Evolutionary conservation across 2,329 filamentous ascomycete genomes (phyloP), one percentile per base, ranked within the genome.

Genomic region (Geosmithia putterillii): DNA sequence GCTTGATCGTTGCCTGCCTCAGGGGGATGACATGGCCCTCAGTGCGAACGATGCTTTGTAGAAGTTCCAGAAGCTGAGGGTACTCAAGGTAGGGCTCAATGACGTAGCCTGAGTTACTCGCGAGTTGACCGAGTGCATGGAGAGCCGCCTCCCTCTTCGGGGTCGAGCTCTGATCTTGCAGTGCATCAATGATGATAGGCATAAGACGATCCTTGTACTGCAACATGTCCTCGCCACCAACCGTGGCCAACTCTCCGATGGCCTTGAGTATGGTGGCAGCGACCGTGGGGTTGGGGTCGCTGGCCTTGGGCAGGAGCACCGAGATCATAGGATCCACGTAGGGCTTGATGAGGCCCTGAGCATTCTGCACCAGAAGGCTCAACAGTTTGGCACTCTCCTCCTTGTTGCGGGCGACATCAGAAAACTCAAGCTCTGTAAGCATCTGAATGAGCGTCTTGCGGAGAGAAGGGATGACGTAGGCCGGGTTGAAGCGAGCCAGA

Each of bases 251-350:
- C 60, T 98, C 89, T 41, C 92, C 92, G 48, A 98, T 87, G 7
- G 92, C 90, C 60, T 89, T 87, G 42, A 98, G 70, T n/a, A 94
- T 94, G 2, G 89, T 95, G 2, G 92, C 86, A 19, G 92, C 89
- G 14, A 98, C 92, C 35, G 86, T 85, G 0, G 89, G 78, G 51
- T 87, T 92, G 1, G 77, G 62, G 57, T 98, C 94, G 44, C 77
- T 81, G 6, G 90, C 86, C 59, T 95, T 96, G 1, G 92, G 92
- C 2, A 98, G 69, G n/a, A 98, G 74, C 2, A 95, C 88, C 12
- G 83, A 83, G 43, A 96, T 86, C 76, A 98, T 96, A 2, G 92
- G 88, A 55, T 95, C 88, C 39, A 98, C 92, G 54, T 96, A 96
- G 3, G 92, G 90, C 59, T 90, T 90, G 58, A 98, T 94, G 12